These are phyloP conservation scores for Oehlia diaphana DNA, from an alignment of 192 early-diverging fungal genomes.

Conservation along the genomic window DNA sequence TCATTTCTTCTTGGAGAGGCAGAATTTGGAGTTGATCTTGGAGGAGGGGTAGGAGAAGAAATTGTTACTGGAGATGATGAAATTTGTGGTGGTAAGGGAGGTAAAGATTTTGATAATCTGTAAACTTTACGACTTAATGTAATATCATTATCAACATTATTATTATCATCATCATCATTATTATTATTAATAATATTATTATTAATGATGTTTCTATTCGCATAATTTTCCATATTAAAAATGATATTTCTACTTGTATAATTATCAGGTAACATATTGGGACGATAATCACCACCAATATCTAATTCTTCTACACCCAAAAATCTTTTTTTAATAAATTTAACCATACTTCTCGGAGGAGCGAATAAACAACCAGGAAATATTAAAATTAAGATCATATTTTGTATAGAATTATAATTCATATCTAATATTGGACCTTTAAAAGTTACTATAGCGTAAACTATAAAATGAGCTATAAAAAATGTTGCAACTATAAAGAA, in stretches of 20 bases:
- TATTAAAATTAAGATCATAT: background rate
- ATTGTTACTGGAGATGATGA: background rate
- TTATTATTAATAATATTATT: no score
- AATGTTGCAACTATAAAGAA: background rate
- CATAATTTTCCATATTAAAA: no score
- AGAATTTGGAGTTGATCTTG: background rate
- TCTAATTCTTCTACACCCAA: constrained; percentile 14
- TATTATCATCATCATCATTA: no score
- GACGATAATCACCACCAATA: constrained; percentile 22
- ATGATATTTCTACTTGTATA: background rate
- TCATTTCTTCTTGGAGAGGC: background rate
- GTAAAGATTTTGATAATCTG: background rate
- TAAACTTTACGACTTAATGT: background rate
- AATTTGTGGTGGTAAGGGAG: background rate
- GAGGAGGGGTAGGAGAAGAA: background rate
- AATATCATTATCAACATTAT: background rate
- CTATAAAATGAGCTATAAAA: constrained; percentile 9
- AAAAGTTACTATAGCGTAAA: background rate
- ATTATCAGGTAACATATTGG: background rate
- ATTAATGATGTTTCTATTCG: no score
- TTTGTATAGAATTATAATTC: background rate
- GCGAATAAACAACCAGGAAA: background rate
- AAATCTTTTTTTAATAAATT: constrained; percentile 3
- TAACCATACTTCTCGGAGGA: constrained; percentile 4
- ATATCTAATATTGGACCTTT: background rate